Percentiles rank a stretch among this genome's conserved stretches.
These are phyloP conservation scores for Flaveria trinervia DNA, from an alignment of 129 eudicot genomes.

Conservation along the genomic window DNA sequence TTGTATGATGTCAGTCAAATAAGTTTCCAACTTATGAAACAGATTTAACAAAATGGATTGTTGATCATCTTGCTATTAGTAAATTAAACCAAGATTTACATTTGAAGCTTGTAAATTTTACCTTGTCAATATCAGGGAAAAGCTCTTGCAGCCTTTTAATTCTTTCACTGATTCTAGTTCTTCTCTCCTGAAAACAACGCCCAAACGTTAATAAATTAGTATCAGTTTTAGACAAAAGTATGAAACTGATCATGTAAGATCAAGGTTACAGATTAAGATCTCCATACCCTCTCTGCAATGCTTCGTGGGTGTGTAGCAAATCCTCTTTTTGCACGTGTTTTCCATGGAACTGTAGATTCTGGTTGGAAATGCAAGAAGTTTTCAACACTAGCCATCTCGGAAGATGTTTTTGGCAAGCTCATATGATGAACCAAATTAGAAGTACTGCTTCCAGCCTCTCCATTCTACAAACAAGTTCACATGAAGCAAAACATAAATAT, in stretches of 20 bases:
- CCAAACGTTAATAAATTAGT: not conserved
- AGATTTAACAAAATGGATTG: not conserved
- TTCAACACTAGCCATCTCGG: constrained; percentile 61
- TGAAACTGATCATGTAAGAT: not conserved
- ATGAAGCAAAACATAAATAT: not conserved
- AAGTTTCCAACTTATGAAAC: not conserved
- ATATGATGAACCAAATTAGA: constrained; percentile 71
- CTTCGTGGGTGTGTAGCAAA: constrained; percentile 97
- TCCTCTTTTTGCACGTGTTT: constrained; percentile 92
- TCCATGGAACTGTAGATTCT: constrained; percentile 66
- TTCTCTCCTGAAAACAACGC: constrained; percentile 54
- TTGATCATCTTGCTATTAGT: not conserved
- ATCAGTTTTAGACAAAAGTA: not conserved
- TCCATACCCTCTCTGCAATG: constrained; percentile 94
- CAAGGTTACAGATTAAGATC: not conserved
- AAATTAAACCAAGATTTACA: not conserved
- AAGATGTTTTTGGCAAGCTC: constrained; percentile 76
- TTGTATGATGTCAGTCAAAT: not conserved
- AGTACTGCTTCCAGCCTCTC: constrained; percentile 43
- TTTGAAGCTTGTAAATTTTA: constrained; percentile 25
- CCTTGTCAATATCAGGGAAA: constrained; percentile 97
- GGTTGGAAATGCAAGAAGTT: constrained; percentile 72
- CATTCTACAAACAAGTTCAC: constrained; percentile 47
- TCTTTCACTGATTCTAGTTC: constrained; percentile 89
- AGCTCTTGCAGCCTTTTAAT: constrained; percentile 94